Conservation (phyloP, 31 red algal genomes). For the Odonthalia washingtoniensis region DNA sequence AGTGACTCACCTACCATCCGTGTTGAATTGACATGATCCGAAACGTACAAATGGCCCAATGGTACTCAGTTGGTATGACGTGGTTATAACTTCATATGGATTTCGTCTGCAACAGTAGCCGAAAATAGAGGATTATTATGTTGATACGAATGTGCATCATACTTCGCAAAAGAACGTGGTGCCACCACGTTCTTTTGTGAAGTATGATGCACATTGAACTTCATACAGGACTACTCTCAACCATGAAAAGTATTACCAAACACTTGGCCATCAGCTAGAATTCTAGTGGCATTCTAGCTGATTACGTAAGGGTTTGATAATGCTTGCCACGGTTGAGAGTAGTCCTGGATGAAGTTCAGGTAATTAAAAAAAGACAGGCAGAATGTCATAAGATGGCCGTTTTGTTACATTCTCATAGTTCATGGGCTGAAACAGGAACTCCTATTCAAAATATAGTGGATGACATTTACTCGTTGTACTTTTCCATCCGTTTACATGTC, state of each 20-base stretch:
- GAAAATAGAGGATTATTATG: conserved; percentile 30
- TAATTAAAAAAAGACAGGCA: conserved; percentile 74
- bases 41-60: conserved; percentile 24
- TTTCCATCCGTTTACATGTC: conserved; percentile 69
- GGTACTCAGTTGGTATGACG: conserved; percentile 51
- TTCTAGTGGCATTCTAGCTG: too few relatives aligned
- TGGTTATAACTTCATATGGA: conserved; percentile 86
- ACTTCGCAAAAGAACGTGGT: conserved; percentile 17
- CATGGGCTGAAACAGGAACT: conserved; percentile 85
- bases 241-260: too few relatives aligned
- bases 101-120: conserved; percentile 53
- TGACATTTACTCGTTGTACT: conserved; percentile 79
- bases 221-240: too few relatives aligned
- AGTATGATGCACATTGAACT: too few relatives aligned
- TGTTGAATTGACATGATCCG: conserved; percentile 56
- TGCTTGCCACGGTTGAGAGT: conserved; percentile 83
- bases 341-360: conserved; percentile 91
- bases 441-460: conserved; percentile 91
- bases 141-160: neutral
- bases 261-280: too few relatives aligned
- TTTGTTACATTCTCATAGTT: conserved; percentile 46
- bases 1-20: neutral
- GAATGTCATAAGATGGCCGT: conserved; percentile 36
- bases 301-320: too few relatives aligned
- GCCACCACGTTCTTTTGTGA: conserved; percentile 49